Evolutionary conservation across 179 eudicot genomes (phyloP).

Genomic region (Nepenthes alata): DNA sequence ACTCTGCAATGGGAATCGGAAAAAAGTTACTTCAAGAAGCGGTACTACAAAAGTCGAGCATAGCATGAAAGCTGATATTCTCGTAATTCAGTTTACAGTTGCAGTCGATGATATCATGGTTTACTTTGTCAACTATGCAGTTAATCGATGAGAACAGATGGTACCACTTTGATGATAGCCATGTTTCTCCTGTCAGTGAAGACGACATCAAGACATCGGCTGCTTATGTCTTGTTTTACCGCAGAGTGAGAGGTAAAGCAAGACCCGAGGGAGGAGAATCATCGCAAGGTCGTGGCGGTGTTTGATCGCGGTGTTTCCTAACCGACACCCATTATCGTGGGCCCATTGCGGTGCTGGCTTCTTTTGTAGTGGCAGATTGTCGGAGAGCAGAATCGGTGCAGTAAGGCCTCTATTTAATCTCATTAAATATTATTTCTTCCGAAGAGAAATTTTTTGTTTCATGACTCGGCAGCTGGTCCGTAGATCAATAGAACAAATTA

Average conservation of each 20-base stretch:
- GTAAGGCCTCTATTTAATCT: background rate
- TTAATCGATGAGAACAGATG: constrained; percentile 73
- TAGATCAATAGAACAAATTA: too few species aligned
- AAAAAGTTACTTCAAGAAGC: too few species aligned
- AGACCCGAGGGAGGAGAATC: constrained; percentile 22
- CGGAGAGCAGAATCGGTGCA: background rate
- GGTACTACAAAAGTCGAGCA: too few species aligned
- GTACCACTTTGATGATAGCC: constrained; percentile 92
- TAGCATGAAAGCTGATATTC: too few species aligned
- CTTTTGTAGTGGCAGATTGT: background rate
- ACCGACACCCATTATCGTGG: background rate
- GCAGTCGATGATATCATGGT: constrained; percentile 3
- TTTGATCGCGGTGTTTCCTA: constrained; percentile 3
- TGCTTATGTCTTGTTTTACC: constrained; percentile 89
- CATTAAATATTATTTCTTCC: background rate
- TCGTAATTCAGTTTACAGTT: too few species aligned
- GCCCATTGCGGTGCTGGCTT: background rate
- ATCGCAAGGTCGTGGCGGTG: constrained; percentile 17
- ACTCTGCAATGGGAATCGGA: too few species aligned
- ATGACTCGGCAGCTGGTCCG: too few species aligned
- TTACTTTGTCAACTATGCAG: constrained; percentile 33
- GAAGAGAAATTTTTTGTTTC: background rate
- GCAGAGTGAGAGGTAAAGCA: constrained; percentile 34
- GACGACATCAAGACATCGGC: constrained; percentile 75
- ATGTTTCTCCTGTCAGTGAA: constrained; percentile 66